Evolutionary conservation across 805 yeast species (phyloP), one percentile per base, ranked within the genome.

Genomic region (Ogataea trehalophila): DNA sequence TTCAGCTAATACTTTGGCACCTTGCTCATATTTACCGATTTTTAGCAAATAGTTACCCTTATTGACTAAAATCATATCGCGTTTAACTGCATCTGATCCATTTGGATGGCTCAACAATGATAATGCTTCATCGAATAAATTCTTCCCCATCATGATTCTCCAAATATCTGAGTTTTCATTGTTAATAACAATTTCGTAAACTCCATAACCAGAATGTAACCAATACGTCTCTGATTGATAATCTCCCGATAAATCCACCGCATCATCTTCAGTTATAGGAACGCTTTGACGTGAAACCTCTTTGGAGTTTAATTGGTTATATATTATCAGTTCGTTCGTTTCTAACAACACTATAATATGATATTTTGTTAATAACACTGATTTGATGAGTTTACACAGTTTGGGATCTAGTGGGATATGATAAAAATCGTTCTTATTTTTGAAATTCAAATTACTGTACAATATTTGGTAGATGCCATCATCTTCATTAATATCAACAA

Each of bases 81-180:
- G 68, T n/a, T 69, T 64, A 11, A 56, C 43, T n/a, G 62, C 34
- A 47, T 76, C 74, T 22, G 62, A 40, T 39, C 72, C 72, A 31
- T 66, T 54, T 16, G 68, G 51, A 17, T 44, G 22, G 22, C 39
- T 37, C 11, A 67, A 61, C 15, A 80, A 61, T 1, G 61, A 53
- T 41, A 87, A 67, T 0, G 97, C 96, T 40, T 79, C 80, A 16
- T 83, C 87, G 63, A 74, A 92, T 47, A 77, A 66, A 7, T 70
- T 63, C 43, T 70, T 70, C 4, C 72, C 73, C n/a, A 82, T 60
- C 57, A 83, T 63, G 0, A 78, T 69, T 45, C 76, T 77, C 96
- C 97, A 88, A 3, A 91, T 81, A 23, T 85, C 85, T 5, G 75
- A 69, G 5, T 81, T 72, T 62, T 92, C 97, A 58, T 85, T 76